phyloP scores from a whole-genome alignment of 805 yeast genomes.

The Pichia occidentalis region DNA sequence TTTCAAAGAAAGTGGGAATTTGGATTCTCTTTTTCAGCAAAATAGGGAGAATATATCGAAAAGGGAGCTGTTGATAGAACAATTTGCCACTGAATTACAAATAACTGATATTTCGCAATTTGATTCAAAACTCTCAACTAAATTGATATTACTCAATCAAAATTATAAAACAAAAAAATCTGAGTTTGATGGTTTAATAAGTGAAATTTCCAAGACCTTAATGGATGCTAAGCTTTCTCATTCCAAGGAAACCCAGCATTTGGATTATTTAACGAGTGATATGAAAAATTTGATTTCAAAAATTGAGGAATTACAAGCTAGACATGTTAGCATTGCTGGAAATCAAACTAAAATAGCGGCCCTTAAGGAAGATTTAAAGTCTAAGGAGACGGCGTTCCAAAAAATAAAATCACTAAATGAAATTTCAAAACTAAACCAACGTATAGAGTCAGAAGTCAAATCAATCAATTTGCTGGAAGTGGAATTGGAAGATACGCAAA shows the following conservation, averaged over 20 bases:
- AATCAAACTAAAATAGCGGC: conserved; percentile 43
- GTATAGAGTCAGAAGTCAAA: conserved; percentile 35
- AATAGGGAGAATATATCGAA: conserved; percentile 19
- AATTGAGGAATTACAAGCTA: conserved; percentile 32
- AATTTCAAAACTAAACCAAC: conserved; percentile 26
- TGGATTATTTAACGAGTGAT: conserved; percentile 37
- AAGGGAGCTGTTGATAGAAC: conserved; percentile 12
- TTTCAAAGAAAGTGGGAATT: conserved; percentile 49
- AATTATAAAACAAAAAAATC: conserved; percentile 3
- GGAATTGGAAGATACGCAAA: conserved; percentile 47
- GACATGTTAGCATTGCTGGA: conserved; percentile 32
- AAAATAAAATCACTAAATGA: conserved; percentile 25
- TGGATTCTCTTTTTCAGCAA: conserved; percentile 31
- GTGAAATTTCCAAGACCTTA: conserved; percentile 15
- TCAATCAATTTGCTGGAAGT: conserved; percentile 33
- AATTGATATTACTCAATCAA: conserved; percentile 9
- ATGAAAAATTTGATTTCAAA: conserved; percentile 31
- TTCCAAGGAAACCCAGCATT: conserved; percentile 38
- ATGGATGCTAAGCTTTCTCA: conserved; percentile 28
- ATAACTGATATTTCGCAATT: conserved; percentile 5
- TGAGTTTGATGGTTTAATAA: conserved; percentile 10
- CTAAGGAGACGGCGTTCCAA: conserved; percentile 32
- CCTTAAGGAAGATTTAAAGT: conserved; percentile 37
- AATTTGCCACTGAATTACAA: conserved; percentile 8
- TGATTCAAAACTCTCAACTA: conserved; percentile 13